Percentiles rank a stretch among this genome's conserved stretches.
phyloP scores from a whole-genome alignment of 2,329 filamentous ascomycete genomes.

The Colletotrichum camelliae region DNA sequence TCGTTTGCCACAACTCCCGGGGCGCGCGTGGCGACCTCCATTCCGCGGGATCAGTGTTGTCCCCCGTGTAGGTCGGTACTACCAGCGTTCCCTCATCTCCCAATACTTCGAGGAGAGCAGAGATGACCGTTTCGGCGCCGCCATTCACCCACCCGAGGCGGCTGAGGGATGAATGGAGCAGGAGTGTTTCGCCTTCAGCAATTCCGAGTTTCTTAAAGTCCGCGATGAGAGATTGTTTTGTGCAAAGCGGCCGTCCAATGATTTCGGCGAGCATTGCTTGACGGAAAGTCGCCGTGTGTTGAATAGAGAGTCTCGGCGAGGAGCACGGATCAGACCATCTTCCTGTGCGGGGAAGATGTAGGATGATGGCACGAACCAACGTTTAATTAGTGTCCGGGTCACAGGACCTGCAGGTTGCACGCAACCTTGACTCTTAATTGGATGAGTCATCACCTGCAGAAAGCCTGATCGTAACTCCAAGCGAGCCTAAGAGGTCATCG shows the following conservation, averaged over 20 bases:
- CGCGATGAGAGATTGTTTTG: neutral
- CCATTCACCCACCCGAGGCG: constrained; percentile 11
- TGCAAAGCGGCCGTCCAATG: neutral
- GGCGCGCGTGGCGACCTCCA: constrained; percentile 23
- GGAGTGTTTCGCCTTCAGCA: constrained; percentile 5
- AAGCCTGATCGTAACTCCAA: neutral
- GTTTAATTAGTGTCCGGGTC: neutral
- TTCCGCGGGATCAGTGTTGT: constrained; percentile 14
- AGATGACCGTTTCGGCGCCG: constrained; percentile 19
- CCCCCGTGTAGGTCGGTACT: constrained; percentile 20
- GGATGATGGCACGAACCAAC: neutral
- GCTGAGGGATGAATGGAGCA: constrained; percentile 16
- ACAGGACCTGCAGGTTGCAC: neutral
- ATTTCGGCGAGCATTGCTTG: neutral
- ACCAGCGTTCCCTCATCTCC: constrained; percentile 18
- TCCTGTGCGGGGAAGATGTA: neutral
- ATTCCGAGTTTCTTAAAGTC: neutral
- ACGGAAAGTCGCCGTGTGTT: neutral
- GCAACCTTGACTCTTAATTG: neutral
- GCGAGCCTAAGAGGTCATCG: neutral
- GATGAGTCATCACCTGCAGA: neutral
- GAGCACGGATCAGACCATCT: neutral
- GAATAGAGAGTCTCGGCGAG: neutral
- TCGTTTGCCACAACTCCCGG: constrained; percentile 18
- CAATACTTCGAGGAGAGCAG: constrained; percentile 4